These are phyloP conservation scores for Epicoccum sorghinum DNA, from an alignment of 2,329 filamentous ascomycete species.

Conservation along the genomic window DNA sequence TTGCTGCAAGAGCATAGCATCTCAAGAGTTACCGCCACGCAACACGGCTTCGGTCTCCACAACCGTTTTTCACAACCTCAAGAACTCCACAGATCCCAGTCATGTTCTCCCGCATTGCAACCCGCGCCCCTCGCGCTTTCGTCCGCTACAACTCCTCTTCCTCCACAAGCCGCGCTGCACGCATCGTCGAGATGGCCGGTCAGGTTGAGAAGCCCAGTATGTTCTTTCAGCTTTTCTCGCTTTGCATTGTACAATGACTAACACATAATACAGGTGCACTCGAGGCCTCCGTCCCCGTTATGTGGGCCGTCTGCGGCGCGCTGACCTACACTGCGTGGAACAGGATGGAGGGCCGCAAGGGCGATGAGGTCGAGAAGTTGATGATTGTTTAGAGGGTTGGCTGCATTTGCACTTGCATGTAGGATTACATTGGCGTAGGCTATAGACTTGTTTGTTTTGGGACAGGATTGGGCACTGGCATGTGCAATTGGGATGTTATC, in stretches of 20 bases:
- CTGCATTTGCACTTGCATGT: not conserved
- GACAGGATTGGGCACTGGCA: not conserved
- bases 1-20: too few species aligned
- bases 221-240: not conserved
- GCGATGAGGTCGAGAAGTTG: constrained; percentile 39
- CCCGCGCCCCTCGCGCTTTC: constrained; percentile 24
- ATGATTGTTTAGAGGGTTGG: constrained; percentile 24
- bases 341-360: constrained; percentile 35
- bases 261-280: constrained; percentile 21
- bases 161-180: constrained; percentile 26
- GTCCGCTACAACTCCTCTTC: constrained; percentile 42
- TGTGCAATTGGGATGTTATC: constrained; percentile 1
- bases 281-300: constrained; percentile 39
- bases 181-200: constrained; percentile 39
- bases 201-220: constrained; percentile 40
- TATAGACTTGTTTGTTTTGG: constrained; percentile 1
- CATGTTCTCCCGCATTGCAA: constrained; percentile 34
- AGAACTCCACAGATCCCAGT: not conserved
- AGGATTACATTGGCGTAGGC: not conserved
- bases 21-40: too few species aligned
- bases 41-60: not conserved
- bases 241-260: not conserved
- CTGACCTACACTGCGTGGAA: constrained; percentile 38
- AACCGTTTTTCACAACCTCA: not conserved
- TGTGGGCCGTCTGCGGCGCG: constrained; percentile 39